phyloP scores from a whole-genome alignment of 345 rosid genomes.

The Eucalyptus viminalis region DNA sequence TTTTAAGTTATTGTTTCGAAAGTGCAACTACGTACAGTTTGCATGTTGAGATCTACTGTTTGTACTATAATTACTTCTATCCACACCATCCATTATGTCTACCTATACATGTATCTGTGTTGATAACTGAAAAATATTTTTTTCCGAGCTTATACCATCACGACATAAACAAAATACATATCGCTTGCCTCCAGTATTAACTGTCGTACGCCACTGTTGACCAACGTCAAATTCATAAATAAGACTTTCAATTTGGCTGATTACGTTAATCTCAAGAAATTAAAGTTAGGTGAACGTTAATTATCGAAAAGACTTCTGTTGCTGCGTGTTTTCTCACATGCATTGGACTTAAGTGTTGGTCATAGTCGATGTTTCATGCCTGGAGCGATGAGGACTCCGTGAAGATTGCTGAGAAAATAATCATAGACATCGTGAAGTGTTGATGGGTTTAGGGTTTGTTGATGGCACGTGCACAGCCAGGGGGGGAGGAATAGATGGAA shows the following conservation, averaged over 20 bases:
- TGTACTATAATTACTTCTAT: background rate
- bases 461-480: background rate
- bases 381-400: slow-evolving; percentile 26
- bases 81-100: background rate
- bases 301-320: background rate
- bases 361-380: slow-evolving; percentile 17
- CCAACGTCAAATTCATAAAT: background rate
- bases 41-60: background rate
- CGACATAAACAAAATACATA: background rate
- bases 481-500: background rate
- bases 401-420: slow-evolving; percentile 17
- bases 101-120: background rate
- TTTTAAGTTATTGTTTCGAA: background rate
- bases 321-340: background rate
- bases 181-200: background rate
- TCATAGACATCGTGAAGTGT: background rate
- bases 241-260: background rate
- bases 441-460: background rate
- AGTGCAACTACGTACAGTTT: background rate
- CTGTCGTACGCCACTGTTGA: background rate
- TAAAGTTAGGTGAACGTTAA: background rate
- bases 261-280: background rate
- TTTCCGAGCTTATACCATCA: background rate
- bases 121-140: background rate
- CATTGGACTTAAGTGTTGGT: background rate